Conservation (phyloP, 352 stramenopile species). For the Phytopythium aichiense region DNA sequence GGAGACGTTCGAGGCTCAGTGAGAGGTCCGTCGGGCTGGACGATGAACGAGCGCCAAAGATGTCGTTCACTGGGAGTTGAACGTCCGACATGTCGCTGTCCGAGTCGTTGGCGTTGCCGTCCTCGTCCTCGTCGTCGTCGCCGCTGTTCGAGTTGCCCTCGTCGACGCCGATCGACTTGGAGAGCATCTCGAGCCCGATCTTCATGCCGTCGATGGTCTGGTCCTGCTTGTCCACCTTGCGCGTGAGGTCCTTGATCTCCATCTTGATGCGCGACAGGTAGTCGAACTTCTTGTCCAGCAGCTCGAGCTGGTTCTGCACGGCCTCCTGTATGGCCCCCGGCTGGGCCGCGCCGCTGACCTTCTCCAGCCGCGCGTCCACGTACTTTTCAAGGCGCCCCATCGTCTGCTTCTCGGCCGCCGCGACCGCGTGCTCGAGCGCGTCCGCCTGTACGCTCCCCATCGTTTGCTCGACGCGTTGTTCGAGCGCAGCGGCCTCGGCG, state of each 20-base stretch:
- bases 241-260: constrained; percentile 65
- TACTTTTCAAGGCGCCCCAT: neutral
- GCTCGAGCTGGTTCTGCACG: constrained; percentile 40
- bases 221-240: constrained; percentile 54
- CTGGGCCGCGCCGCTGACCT: constrained; percentile 5
- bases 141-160: constrained; percentile 50
- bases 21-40: neutral
- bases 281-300: constrained; percentile 70
- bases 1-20: neutral
- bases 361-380: constrained; percentile 18
- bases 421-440: constrained; percentile 12
- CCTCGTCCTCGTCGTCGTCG: constrained; percentile 7
- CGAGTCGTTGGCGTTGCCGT: constrained; percentile 4
- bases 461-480: constrained; percentile 17
- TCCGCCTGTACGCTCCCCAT: constrained; percentile 5
- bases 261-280: constrained; percentile 68
- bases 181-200: constrained; percentile 50
- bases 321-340: constrained; percentile 39
- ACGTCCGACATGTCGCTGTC: constrained; percentile 9
- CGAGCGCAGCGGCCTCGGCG: constrained; percentile 19
- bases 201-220: constrained; percentile 58
- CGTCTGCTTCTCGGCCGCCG: neutral
- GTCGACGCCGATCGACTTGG: constrained; percentile 59
- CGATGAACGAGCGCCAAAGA: neutral
- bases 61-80: constrained; percentile 2